Conservation (phyloP, 2,329 filamentous ascomycete species). For the Fusarium heterosporum region DNA sequence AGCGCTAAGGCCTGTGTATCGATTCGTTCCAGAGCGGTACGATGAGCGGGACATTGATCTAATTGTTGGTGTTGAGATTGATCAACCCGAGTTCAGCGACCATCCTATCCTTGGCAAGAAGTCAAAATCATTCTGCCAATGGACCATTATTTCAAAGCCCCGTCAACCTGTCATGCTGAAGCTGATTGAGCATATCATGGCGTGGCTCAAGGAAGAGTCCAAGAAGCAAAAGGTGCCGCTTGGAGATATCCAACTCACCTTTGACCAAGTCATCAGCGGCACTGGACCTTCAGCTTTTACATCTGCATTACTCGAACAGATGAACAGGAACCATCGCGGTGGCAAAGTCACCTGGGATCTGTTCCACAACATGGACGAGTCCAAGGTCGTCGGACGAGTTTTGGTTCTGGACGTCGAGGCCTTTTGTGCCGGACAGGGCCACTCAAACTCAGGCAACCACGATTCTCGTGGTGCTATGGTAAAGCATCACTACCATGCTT, state of each 20-base stretch:
- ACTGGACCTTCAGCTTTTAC: conserved; percentile 80
- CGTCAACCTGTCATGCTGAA: conserved; percentile 74
- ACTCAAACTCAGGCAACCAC: conserved; percentile 79
- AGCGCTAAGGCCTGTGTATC: conserved; percentile 50
- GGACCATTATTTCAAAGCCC: conserved; percentile 79
- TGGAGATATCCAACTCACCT: conserved; percentile 72
- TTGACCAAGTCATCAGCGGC: conserved; percentile 78
- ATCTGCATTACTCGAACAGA: conserved; percentile 71
- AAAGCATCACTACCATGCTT: conserved; percentile 81
- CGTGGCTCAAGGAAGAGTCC: conserved; percentile 72
- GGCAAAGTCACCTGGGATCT: conserved; percentile 67
- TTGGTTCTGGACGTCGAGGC: conserved; percentile 77
- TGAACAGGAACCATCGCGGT: conserved; percentile 60
- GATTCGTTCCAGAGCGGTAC: conserved; percentile 64
- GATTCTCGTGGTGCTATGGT: conserved; percentile 73
- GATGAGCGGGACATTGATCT: conserved; percentile 74
- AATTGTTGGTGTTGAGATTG: conserved; percentile 77
- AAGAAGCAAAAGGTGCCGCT: conserved; percentile 69
- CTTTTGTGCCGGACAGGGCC: conserved; percentile 78
- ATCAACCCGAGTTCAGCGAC: conserved; percentile 72
- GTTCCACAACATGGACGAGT: conserved; percentile 75
- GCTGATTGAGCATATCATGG: conserved; percentile 75
- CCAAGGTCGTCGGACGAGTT: conserved; percentile 71
- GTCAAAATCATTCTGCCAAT: conserved; percentile 78
- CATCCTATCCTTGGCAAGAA: conserved; percentile 76